Evolutionary conservation across 2,329 filamentous ascomycete genomes (phyloP).

Genomic region (Colletotrichum aenigma): DNA sequence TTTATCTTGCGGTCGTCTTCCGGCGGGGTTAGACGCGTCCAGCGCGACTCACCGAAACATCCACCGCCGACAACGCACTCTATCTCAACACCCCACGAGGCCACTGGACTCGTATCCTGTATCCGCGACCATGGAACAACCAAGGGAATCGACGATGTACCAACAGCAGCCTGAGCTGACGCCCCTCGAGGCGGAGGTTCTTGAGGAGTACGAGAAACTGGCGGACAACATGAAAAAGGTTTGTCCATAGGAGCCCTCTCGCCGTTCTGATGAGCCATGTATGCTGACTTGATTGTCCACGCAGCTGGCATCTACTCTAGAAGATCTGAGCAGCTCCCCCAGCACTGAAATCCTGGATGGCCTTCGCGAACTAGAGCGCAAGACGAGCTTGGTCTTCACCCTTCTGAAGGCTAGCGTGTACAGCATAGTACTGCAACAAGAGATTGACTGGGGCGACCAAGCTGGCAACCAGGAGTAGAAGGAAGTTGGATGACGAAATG

Average conservation of each 20-base stretch:
- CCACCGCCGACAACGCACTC: background rate
- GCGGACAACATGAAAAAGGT: slow-evolving; percentile 93
- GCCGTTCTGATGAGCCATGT: background rate
- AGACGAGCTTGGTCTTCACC: slow-evolving; percentile 94
- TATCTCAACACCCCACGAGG: background rate
- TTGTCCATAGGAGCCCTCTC: slow-evolving; percentile 23
- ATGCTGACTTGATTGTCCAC: background rate
- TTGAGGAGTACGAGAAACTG: slow-evolving; percentile 90
- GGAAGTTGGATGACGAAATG: background rate
- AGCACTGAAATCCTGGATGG: slow-evolving; percentile 86
- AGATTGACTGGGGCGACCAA: slow-evolving; percentile 76
- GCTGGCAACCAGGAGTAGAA: slow-evolving; percentile 36
- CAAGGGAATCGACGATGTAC: slow-evolving; percentile 28
- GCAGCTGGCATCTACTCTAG: slow-evolving; percentile 65
- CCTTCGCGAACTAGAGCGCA: slow-evolving; percentile 85
- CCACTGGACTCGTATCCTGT: background rate
- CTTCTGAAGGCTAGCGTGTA: slow-evolving; percentile 98
- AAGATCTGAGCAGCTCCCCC: slow-evolving; percentile 70
- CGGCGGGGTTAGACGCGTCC: slow-evolving; percentile 17
- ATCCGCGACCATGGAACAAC: slow-evolving; percentile 6
- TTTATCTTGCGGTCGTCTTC: background rate
- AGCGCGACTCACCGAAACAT: slow-evolving; percentile 14
- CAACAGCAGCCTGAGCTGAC: slow-evolving; percentile 62
- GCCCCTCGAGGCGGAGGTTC: slow-evolving; percentile 88
- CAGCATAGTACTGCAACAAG: slow-evolving; percentile 97